Evolutionary conservation across 305 asterid genomes (phyloP).

Genomic region (Plantago rigida): DNA sequence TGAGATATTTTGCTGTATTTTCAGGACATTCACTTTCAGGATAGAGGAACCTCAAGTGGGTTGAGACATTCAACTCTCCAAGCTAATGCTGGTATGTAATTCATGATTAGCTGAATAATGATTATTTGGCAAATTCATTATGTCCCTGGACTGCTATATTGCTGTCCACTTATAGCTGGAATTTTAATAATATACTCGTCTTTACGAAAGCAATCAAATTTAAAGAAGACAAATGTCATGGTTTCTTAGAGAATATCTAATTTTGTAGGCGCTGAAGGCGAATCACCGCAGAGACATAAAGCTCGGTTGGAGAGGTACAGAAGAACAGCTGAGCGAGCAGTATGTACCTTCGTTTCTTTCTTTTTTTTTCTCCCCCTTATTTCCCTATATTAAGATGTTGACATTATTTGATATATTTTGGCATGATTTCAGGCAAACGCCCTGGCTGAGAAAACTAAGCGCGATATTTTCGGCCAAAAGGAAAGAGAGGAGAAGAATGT

Average conservation of each 20-base stretch:
- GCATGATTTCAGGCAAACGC: conserved; percentile 73
- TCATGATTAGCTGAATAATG: conserved; percentile 9
- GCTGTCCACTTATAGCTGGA: background rate
- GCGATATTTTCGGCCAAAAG: conserved; percentile 78
- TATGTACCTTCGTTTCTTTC: conserved; percentile 35
- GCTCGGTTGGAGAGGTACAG: conserved; percentile 88
- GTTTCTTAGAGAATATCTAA: conserved; percentile 25
- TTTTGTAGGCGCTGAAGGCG: conserved; percentile 65
- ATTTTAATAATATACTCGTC: background rate
- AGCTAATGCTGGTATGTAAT: conserved; percentile 49
- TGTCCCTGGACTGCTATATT: background rate
- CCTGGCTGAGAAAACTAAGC: conserved; percentile 86
- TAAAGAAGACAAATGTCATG: conserved; percentile 3
- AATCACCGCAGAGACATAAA: conserved; percentile 78
- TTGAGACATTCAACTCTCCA: conserved; percentile 44
- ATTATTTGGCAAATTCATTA: too few relatives aligned
- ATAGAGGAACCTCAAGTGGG: conserved; percentile 34
- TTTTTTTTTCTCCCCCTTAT: background rate
- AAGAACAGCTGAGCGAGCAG: conserved; percentile 91
- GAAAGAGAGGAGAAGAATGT: conserved; percentile 86
- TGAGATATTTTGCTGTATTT: conserved; percentile 29
- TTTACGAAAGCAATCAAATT: background rate
- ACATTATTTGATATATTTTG: conserved; percentile 18
- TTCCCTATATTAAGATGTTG: conserved; percentile 16
- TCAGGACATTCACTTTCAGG: conserved; percentile 43